These are phyloP conservation scores for Cutaneotrichosporon sp. DNA, from an alignment of 1,284 basidiomycete genomes.

Conservation along the genomic window DNA sequence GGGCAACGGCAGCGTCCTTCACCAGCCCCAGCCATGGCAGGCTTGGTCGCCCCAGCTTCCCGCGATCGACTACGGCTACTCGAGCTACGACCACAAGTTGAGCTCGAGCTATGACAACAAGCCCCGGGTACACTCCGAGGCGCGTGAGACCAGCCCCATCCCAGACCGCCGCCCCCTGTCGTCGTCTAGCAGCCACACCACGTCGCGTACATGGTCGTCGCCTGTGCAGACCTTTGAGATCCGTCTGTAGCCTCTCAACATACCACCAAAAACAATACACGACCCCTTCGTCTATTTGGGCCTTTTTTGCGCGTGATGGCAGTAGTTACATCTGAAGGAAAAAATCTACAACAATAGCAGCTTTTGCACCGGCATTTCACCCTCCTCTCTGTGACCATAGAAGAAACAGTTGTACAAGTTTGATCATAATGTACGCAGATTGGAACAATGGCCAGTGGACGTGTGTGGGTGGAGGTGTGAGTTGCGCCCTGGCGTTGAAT, in stretches of 20 bases:
- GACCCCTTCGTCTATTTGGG: too few species aligned
- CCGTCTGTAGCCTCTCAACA: conserved; percentile 5
- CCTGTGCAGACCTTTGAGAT: conserved; percentile 12
- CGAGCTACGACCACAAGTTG: conserved; percentile 4
- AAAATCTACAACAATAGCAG: too few species aligned
- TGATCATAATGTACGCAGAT: too few species aligned
- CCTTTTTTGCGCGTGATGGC: too few species aligned
- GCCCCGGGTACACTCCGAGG: conserved; percentile 3
- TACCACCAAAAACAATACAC: background rate
- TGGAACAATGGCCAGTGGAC: too few species aligned
- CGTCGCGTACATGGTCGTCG: conserved; percentile 4
- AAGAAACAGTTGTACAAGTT: too few species aligned
- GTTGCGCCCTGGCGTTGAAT: too few species aligned
- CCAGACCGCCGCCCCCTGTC: conserved; percentile 8
- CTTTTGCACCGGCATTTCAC: too few species aligned
- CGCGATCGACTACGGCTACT: background rate
- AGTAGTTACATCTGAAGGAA: too few species aligned
- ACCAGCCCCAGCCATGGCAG: conserved; percentile 1
- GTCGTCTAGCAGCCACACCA: conserved; percentile 8
- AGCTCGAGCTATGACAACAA: conserved; percentile 7
- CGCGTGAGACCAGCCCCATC: conserved; percentile 4
- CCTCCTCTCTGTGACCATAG: too few species aligned
- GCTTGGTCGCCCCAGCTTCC: background rate
- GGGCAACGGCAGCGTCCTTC: background rate
- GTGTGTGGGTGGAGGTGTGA: too few species aligned